Percentiles rank a stretch among this genome's conserved stretches.
Evolutionary conservation across 345 rosid genomes (phyloP).

Genomic region (Abelmoschus esculentus): DNA sequence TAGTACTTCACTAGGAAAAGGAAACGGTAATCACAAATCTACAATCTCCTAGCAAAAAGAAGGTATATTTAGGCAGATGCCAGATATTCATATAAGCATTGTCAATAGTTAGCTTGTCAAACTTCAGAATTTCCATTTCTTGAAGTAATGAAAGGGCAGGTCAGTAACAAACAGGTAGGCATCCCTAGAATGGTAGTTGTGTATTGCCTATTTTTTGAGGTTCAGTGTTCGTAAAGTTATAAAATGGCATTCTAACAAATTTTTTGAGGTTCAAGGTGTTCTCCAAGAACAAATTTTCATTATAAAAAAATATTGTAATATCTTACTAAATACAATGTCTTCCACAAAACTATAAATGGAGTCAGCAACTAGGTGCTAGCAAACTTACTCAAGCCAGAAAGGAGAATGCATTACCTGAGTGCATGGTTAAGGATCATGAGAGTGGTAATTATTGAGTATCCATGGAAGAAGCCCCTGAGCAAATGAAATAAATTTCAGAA

Average conservation of each 20-base stretch:
- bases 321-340: neutral
- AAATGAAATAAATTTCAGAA: conserved; percentile 4
- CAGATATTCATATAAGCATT: neutral
- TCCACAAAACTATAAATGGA: conserved; percentile 7
- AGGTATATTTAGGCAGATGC: neutral
- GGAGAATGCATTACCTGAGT: conserved; percentile 52
- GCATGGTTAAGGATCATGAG: conserved; percentile 98
- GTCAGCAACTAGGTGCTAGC: conserved; percentile 11
- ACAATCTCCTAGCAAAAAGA: neutral
- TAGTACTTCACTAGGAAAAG: neutral
- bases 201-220: neutral
- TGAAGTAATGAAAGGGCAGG: neutral
- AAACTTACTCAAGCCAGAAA: conserved; percentile 12
- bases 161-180: neutral
- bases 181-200: neutral
- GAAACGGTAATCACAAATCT: neutral
- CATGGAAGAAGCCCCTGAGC: conserved; percentile 95
- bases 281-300: neutral
- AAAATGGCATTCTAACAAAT: too few relatives aligned
- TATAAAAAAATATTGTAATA: neutral
- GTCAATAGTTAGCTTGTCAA: neutral
- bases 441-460: conserved; percentile 68
- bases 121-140: neutral
- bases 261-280: neutral
- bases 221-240: neutral